Percentiles rank a stretch among this genome's conserved stretches.
phyloP scores from a whole-genome alignment of 345 rosid species.

The Cardamine chenopodiifolia region DNA sequence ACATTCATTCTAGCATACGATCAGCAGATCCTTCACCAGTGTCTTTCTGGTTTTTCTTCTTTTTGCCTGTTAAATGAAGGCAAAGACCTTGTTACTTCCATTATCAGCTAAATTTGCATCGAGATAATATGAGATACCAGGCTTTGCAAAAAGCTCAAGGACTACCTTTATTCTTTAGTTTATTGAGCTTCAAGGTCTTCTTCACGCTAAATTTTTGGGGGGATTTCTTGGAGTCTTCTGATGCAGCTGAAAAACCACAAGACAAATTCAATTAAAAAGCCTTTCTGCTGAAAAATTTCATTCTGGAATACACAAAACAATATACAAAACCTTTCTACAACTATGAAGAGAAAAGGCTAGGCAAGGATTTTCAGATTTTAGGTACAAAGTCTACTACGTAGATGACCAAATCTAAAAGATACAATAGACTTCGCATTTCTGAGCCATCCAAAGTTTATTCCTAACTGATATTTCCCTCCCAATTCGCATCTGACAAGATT shows the following conservation, averaged over 20 bases:
- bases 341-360: background rate
- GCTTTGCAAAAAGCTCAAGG: conserved; percentile 12
- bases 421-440: background rate
- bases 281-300: background rate
- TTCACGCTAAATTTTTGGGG: conserved; percentile 47
- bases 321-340: background rate
- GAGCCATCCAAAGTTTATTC: background rate
- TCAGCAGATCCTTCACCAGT: conserved; percentile 33
- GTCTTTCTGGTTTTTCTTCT: conserved; percentile 34
- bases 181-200: conserved; percentile 61
- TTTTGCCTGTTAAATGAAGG: conserved; percentile 35
- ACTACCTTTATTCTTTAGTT: conserved; percentile 50
- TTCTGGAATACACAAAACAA: background rate
- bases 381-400: background rate
- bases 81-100: conserved; percentile 11
- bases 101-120: background rate
- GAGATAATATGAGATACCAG: background rate
- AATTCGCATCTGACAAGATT: background rate
- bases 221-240: conserved; percentile 43
- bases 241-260: conserved; percentile 26
- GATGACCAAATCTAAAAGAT: background rate
- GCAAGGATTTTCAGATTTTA: background rate
- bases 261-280: background rate
- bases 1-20: conserved; percentile 41
- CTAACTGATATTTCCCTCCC: background rate